A percentile compares a stretch with the other conserved stretches of the same genome.
phyloP scores from a whole-genome alignment of 2,329 filamentous ascomycete genomes.

The Cryphonectria japonica region DNA sequence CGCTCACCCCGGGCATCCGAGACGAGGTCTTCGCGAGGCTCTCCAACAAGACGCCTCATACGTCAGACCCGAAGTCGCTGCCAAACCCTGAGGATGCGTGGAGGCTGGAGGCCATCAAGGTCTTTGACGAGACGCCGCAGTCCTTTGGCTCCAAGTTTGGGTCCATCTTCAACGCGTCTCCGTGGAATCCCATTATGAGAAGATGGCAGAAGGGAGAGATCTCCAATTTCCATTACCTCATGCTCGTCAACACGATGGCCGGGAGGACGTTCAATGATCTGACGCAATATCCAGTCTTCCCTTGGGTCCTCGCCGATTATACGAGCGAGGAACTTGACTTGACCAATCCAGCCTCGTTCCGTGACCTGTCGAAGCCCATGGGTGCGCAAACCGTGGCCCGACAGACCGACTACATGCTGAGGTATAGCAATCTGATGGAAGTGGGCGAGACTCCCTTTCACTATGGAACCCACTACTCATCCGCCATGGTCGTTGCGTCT shows the following conservation, averaged over 20 bases:
- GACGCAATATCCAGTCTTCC: slow-evolving; percentile 97
- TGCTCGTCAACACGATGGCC: slow-evolving; percentile 97
- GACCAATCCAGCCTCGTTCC: slow-evolving; percentile 80
- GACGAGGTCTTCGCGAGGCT: slow-evolving; percentile 83
- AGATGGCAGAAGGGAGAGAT: slow-evolving; percentile 94
- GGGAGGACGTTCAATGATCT: slow-evolving; percentile 97
- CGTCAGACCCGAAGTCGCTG: slow-evolving; percentile 68
- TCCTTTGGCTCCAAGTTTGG: slow-evolving; percentile 85
- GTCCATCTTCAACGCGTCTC: slow-evolving; percentile 83
- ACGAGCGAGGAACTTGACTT: slow-evolving; percentile 91
- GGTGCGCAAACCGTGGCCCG: slow-evolving; percentile 81
- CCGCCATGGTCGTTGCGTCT: slow-evolving; percentile 97
- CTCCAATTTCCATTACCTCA: slow-evolving; percentile 98
- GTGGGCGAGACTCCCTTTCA: slow-evolving; percentile 94
- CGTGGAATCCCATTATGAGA: slow-evolving; percentile 82
- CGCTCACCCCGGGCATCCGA: slow-evolving; percentile 71
- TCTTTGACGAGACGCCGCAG: slow-evolving; percentile 61
- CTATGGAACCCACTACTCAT: slow-evolving; percentile 98
- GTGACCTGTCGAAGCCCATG: slow-evolving; percentile 95
- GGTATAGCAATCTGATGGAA: slow-evolving; percentile 86
- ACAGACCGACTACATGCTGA: slow-evolving; percentile 78
- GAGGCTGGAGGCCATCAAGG: slow-evolving; percentile 84
- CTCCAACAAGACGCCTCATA: slow-evolving; percentile 77
- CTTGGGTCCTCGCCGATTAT: slow-evolving; percentile 96
- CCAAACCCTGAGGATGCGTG: slow-evolving; percentile 86